Evolutionary conservation across 768 basidiomycete species (phyloP).

Genomic region (Lyophyllum decastes): DNA sequence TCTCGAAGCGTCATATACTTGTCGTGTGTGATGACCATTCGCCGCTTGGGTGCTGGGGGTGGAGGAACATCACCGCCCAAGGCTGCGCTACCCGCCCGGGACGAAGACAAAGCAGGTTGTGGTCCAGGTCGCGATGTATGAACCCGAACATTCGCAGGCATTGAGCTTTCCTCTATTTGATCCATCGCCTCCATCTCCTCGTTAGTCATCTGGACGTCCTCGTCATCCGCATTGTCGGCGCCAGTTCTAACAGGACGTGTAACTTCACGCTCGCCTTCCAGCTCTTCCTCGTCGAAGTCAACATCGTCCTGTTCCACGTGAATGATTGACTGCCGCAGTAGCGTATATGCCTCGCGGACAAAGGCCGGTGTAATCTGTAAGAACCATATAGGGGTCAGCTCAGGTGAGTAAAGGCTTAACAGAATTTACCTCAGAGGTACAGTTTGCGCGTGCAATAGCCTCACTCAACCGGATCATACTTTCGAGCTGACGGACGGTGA

Average conservation of each 20-base stretch:
- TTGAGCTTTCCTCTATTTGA: slow-evolving; percentile 52
- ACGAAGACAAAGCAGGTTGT: slow-evolving; percentile 34
- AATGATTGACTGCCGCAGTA: slow-evolving; percentile 96
- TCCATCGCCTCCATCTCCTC: slow-evolving; percentile 57
- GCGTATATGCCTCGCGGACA: slow-evolving; percentile 93
- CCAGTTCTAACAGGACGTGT: slow-evolving; percentile 31
- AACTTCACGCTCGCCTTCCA: slow-evolving; percentile 52
- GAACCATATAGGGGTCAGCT: background rate
- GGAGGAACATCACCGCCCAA: slow-evolving; percentile 36
- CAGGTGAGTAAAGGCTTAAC: background rate
- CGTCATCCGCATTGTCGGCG: slow-evolving; percentile 37
- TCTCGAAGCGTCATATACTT: slow-evolving; percentile 90
- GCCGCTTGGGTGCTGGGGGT: slow-evolving; percentile 57
- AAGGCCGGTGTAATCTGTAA: slow-evolving; percentile 87
- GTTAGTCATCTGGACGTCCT: slow-evolving; percentile 63
- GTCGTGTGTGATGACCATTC: slow-evolving; percentile 95
- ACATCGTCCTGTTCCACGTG: slow-evolving; percentile 99
- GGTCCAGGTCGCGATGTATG: slow-evolving; percentile 31
- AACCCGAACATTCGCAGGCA: slow-evolving; percentile 31
- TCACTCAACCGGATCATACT: slow-evolving; percentile 98
- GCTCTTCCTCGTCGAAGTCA: slow-evolving; percentile 93
- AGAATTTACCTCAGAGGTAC: slow-evolving; percentile 76
- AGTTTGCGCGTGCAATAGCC: slow-evolving; percentile 96
- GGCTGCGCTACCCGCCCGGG: slow-evolving; percentile 37
- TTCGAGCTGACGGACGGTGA: slow-evolving; percentile 97